phyloP scores from a whole-genome alignment of 2,329 filamentous ascomycete species.

The Clonostachys rosea region DNA sequence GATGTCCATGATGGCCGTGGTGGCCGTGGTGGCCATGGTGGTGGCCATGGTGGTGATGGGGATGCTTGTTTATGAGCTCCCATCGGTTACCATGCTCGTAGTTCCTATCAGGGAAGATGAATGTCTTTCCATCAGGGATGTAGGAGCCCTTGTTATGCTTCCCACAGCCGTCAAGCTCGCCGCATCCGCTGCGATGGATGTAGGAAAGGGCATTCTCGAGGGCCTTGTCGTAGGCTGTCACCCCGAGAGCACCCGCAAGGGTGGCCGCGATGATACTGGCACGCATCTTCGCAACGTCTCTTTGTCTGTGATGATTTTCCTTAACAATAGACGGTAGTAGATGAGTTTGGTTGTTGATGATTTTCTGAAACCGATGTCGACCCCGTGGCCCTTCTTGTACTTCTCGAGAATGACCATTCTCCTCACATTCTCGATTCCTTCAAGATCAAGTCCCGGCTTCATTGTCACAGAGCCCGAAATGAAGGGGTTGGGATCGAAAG shows the following conservation, averaged over 20 bases:
- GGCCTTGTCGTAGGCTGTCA: neutral
- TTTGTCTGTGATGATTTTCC: no score
- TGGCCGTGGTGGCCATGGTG: neutral
- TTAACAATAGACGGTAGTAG: no score
- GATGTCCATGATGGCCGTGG: neutral
- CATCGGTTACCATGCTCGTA: neutral
- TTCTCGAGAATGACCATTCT: no score
- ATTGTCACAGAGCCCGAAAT: no score
- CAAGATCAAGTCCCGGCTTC: no score
- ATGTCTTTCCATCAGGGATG: conserved; percentile 2
- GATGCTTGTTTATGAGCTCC: neutral
- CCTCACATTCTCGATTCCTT: no score
- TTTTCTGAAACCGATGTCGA: no score
- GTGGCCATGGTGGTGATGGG: neutral
- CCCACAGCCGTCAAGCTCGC: neutral
- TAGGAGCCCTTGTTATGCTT: neutral
- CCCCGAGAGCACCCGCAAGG: neutral
- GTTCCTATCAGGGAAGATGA: conserved; percentile 2
- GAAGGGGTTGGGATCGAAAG: no score
- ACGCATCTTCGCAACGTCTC: neutral
- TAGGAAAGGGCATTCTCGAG: neutral
- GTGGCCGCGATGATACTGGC: neutral
- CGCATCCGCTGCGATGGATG: neutral
- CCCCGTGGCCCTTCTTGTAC: no score
- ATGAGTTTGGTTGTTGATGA: no score